Conservation (phyloP, 352 stramenopile species). For the Phytophthora sojae region DNA sequence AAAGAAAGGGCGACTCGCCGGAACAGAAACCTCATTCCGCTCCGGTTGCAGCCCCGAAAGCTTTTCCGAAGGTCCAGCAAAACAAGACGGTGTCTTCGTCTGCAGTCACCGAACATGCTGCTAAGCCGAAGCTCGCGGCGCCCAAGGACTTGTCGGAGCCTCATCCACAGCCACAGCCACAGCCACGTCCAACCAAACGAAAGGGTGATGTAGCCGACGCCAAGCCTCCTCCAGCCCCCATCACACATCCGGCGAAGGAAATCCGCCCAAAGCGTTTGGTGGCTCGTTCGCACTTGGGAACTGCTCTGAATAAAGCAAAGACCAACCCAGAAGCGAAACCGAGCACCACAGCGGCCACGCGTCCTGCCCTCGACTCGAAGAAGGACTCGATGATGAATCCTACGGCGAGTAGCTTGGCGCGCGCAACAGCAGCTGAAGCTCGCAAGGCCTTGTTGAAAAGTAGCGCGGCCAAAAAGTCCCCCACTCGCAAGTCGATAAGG, state of each 20-base stretch:
- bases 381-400: constrained; percentile 42
- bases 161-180: constrained; percentile 9
- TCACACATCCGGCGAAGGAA: constrained; percentile 7
- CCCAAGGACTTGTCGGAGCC: neutral
- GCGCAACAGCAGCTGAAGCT: constrained; percentile 34
- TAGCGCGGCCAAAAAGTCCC: constrained; percentile 19
- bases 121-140: constrained; percentile 1
- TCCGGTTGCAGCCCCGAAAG: neutral
- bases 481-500: constrained; percentile 19
- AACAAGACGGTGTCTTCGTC: neutral
- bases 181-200: constrained; percentile 15
- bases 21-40: constrained; percentile 13
- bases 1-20: constrained; percentile 27
- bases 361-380: constrained; percentile 15
- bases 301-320: constrained; percentile 15
- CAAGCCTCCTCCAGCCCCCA: constrained; percentile 22
- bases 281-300: constrained; percentile 17
- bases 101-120: constrained; percentile 1
- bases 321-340: constrained; percentile 7
- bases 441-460: constrained; percentile 31
- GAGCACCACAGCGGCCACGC: constrained; percentile 12
- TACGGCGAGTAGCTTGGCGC: constrained; percentile 35
- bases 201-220: constrained; percentile 22
- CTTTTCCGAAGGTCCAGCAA: neutral
- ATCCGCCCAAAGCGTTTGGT: constrained; percentile 19